These are phyloP conservation scores for Cryptosporidium canis DNA, from an alignment of 169 alveolate genomes.

Conservation along the genomic window DNA sequence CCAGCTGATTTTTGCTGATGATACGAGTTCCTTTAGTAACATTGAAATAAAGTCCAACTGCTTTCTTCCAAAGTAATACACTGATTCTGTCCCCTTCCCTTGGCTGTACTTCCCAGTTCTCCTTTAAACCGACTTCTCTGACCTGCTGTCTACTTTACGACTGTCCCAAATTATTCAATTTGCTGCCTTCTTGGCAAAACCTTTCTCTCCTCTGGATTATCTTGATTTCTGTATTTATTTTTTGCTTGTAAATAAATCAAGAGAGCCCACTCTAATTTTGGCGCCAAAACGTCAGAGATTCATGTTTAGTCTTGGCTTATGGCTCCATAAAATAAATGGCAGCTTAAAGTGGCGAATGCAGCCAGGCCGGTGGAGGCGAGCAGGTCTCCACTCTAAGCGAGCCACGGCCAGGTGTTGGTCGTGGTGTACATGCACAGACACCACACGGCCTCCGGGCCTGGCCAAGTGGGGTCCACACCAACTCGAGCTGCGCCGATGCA, in stretches of 20 bases:
- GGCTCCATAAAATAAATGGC: conserved; percentile 13
- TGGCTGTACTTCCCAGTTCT: background rate
- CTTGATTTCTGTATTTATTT: background rate
- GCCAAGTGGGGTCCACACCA: too few species aligned
- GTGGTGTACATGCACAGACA: too few species aligned
- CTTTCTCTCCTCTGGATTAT: background rate
- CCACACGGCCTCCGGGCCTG: too few species aligned
- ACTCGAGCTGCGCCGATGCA: too few species aligned
- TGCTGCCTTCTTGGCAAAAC: background rate
- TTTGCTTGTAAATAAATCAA: background rate
- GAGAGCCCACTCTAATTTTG: conserved; percentile 15
- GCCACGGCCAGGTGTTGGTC: too few species aligned
- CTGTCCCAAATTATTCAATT: background rate
- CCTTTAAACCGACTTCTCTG: background rate
- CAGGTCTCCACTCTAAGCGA: too few species aligned
- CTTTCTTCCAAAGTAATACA: background rate
- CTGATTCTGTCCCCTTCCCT: background rate
- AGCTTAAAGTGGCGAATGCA: too few species aligned
- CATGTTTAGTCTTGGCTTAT: conserved; percentile 13
- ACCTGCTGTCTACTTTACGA: background rate
- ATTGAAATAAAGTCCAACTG: conserved; percentile 1
- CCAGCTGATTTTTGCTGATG: conserved; percentile 70
- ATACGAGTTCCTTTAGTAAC: conserved; percentile 48
- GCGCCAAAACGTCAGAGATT: conserved; percentile 12
- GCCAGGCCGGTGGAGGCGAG: too few species aligned